Base-by-base conservation (phyloP, 768 basidiomycete species). In the Lepiota brunneoincarnata region DNA sequence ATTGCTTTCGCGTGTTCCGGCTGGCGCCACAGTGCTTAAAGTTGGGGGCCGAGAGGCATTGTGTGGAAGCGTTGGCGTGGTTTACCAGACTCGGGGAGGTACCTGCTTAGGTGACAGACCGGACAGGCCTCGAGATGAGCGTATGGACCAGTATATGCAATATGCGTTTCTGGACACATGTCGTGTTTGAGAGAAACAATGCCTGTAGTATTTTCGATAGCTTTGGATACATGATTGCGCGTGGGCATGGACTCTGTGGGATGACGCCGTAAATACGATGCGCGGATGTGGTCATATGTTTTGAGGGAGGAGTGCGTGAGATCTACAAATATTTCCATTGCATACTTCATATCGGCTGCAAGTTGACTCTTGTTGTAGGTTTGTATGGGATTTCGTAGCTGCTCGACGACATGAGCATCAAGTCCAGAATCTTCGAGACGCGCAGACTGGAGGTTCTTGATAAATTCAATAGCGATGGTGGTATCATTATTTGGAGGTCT, bases 41-140 rank as follows among this genome's bases (percentile, higher is more conserved):
- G 54, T 23, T 73, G 70, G 0, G 74, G 75, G 0, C 75, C 74
- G n/a, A 79, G 34, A 0, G 69, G 75, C 2, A 81, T 68, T 0
- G 75, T 79, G 1, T 55, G 51, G 44, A 75, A 75, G 7, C 66
- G 56, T 9, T 68, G 63, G 0, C 58, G 63, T 0, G 72, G 56
- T 1, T 46, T 23, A n/a, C 44, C 64, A 59, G 4, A 43, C n/a
- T 42, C 24, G 3, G 59, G 58, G 17, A 67, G 61, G 43, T 68
- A 68, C 1, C 65, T 65, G 3, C 58, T 31, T 55, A 63, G 51
- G 4, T 31, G 26, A 43, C 73, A 76, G 6, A 40, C 51, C 0
- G 56, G 51, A 49, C 71, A 72, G 0, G 18, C 60, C 55, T 20
- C 60, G 0, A 64, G 54, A 5, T 56, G 35, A 3, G 14, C 36